These are phyloP conservation scores for Claviceps fusiformis DNA, from an alignment of 2,329 filamentous ascomycete genomes.

Conservation along the genomic window DNA sequence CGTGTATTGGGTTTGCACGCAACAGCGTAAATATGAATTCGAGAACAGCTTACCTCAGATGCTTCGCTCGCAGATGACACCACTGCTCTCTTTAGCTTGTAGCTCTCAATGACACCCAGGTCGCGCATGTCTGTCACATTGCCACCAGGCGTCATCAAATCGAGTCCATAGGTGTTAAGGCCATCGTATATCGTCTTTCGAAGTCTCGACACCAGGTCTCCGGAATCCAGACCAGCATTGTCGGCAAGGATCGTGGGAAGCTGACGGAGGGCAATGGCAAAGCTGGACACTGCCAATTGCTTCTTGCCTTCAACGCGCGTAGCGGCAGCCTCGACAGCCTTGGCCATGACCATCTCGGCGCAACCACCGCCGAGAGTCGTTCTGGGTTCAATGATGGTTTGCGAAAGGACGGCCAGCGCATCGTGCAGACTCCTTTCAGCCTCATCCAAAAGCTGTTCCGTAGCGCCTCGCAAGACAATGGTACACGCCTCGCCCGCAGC, in stretches of 20 bases:
- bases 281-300: conserved; percentile 81
- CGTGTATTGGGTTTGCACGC: neutral
- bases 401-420: conserved; percentile 86
- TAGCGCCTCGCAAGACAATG: conserved; percentile 88
- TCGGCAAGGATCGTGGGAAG: conserved; percentile 93
- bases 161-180: conserved; percentile 80
- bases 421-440: conserved; percentile 93
- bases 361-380: conserved; percentile 92
- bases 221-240: conserved; percentile 92
- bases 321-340: conserved; percentile 86
- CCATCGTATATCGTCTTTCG: conserved; percentile 92
- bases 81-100: conserved; percentile 97
- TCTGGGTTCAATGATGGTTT: conserved; percentile 88
- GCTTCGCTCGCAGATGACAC: conserved; percentile 93
- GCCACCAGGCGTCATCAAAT: conserved; percentile 77
- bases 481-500: conserved; percentile 91
- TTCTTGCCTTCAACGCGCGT: conserved; percentile 95
- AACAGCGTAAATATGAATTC: neutral
- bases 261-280: conserved; percentile 79
- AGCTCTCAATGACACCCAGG: conserved; percentile 88
- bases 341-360: conserved; percentile 98
- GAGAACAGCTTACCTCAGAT: conserved; percentile 65
- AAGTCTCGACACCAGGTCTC: conserved; percentile 80
- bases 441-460: conserved; percentile 92
- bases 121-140: conserved; percentile 94